These are phyloP conservation scores for Lanmaoa rubissima DNA, from an alignment of 768 basidiomycete species.

Conservation along the genomic window DNA sequence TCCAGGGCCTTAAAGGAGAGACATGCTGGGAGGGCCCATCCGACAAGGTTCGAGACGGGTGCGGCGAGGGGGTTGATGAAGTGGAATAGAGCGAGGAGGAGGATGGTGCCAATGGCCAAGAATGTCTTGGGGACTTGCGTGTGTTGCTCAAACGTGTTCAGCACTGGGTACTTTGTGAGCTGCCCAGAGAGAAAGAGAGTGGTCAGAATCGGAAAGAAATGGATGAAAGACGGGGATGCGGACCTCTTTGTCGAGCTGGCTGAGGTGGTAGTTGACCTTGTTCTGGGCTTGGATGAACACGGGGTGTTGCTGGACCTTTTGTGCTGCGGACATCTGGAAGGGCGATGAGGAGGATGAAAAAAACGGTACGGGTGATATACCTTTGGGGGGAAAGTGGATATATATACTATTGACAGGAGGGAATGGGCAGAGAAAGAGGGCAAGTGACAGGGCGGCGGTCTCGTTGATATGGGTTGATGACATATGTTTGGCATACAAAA, in stretches of 20 bases:
- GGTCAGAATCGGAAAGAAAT: not conserved
- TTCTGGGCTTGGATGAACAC: constrained; percentile 79
- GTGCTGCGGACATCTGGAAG: constrained; percentile 68
- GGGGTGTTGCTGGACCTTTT: constrained; percentile 88
- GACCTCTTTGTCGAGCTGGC: constrained; percentile 97
- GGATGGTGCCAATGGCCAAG: constrained; percentile 69
- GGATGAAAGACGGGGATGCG: constrained; percentile 19
- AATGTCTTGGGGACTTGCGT: constrained; percentile 94
- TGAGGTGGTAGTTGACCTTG: constrained; percentile 77
- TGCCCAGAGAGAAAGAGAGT: constrained; percentile 26
- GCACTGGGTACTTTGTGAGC: constrained; percentile 84
- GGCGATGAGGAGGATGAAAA: not conserved
- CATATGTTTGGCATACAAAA: constrained; percentile 55
- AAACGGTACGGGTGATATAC: constrained; percentile 2
- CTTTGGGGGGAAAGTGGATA: constrained; percentile 1
- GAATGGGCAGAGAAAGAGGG: constrained; percentile 25
- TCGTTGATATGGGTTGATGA: constrained; percentile 52
- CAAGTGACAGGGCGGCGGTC: constrained; percentile 14
- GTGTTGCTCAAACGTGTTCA: constrained; percentile 82
- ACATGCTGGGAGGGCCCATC: constrained; percentile 93
- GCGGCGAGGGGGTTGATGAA: constrained; percentile 88
- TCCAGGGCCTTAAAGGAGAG: constrained; percentile 95
- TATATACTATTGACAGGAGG: constrained; percentile 4
- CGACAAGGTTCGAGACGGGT: constrained; percentile 91
- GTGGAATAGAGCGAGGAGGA: constrained; percentile 71